These are phyloP conservation scores for Suillus ampliporus DNA, from an alignment of 768 basidiomycete species.

Conservation along the genomic window DNA sequence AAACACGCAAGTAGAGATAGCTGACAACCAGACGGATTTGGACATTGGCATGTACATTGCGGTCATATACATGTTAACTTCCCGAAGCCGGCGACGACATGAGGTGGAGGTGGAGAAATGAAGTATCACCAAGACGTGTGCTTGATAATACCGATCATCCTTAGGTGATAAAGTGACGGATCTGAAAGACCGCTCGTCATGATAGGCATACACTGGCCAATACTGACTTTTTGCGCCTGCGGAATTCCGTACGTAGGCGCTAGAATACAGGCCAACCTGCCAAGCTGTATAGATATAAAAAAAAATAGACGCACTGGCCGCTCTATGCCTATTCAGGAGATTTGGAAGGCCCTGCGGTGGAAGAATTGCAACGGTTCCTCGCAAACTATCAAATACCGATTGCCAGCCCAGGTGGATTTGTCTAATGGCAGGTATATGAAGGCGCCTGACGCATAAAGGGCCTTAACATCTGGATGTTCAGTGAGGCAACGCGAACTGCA, in stretches of 20 bases:
- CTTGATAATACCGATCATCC: background rate
- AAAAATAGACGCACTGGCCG: background rate
- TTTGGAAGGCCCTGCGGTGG: background rate
- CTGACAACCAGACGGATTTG: background rate
- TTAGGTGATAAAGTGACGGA: background rate
- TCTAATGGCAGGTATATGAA: background rate
- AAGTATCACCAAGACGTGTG: background rate
- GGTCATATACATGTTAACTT: background rate
- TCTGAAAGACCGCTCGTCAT: background rate
- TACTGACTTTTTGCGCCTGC: background rate
- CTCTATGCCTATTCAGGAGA: background rate
- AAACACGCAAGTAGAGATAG: background rate
- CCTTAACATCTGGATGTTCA: background rate
- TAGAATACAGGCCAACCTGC: background rate
- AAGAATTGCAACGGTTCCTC: background rate
- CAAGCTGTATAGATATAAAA: slow-evolving; percentile 3
- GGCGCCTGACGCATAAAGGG: background rate
- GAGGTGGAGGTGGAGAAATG: background rate
- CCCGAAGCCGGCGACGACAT: background rate
- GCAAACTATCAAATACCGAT: background rate
- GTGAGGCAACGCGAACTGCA: background rate
- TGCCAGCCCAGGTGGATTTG: background rate
- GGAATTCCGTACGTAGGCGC: background rate
- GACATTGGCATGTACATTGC: background rate
- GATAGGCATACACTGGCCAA: background rate